Base-by-base conservation (phyloP, 306 rosid species). In the Quercus ilex region DNA sequence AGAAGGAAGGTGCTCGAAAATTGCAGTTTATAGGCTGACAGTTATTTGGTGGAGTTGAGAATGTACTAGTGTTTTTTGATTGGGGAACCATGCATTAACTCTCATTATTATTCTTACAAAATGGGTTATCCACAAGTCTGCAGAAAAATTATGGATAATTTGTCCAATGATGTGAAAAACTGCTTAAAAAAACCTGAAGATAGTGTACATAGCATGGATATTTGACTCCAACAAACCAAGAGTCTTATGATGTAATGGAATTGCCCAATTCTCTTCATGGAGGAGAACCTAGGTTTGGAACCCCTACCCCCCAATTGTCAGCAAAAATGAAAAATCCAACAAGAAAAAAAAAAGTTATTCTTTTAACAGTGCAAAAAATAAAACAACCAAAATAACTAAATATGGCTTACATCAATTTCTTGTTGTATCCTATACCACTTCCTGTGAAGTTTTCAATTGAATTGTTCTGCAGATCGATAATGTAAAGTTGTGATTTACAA, bases 81-180 rank as follows among this genome's bases (percentile, higher is more conserved):
- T 21, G n/a, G 1, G 86, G 74, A 58, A 33, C n/a, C 11, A 15
- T 71, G 84, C 88, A 85, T 82, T 71, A 76, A 73, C 25, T 70
- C 30, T 35, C 5, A 7, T 12, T 38, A 20, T 53, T 72, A 74
- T 57, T 82, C 0, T 20, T 59, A 76, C 88, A 85, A 75, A 79
- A 21, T 23, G 82, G 86, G 74, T 79, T 82, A 20, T 23, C 74
- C 62, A 35, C 70, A 26, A 83, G 86, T 74, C 86, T 83, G 77
- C 30, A 73, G 17, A 38, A 31, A 30, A 11, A 67, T 4, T 5
- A 74, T 6, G 51, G 49, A 41, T 41, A 41, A 41, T 41, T 41
- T 1, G 49, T 41, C 49, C 49, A 41, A 41, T 41, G 49, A 41
- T 41, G 49, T 7, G 12, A 41, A 1, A 41, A 41, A 41, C 8